These are phyloP conservation scores for Sutorius australiensis DNA, from an alignment of 768 basidiomycete genomes.

Conservation along the genomic window DNA sequence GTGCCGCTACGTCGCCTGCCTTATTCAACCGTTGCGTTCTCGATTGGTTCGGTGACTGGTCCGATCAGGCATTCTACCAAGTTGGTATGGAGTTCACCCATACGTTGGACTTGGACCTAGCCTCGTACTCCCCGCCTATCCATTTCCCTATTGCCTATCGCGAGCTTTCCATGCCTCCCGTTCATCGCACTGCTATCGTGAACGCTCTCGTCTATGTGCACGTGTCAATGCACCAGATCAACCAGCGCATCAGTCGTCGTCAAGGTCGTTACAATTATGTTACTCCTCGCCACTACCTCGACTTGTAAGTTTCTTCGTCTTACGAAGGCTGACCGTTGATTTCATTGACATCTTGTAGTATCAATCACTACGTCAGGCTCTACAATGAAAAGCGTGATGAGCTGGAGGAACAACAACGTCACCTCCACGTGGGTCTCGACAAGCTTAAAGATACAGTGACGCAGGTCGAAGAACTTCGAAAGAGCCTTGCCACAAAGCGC, in stretches of 20 bases:
- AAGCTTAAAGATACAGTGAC: slow-evolving; percentile 94
- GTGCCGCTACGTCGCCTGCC: slow-evolving; percentile 96
- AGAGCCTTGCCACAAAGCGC: slow-evolving; percentile 91
- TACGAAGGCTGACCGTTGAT: background rate
- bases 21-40: slow-evolving; percentile 98
- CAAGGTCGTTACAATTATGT: slow-evolving; percentile 97
- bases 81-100: slow-evolving; percentile 97
- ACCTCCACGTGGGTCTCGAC: slow-evolving; percentile 96
- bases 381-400: slow-evolving; percentile 97
- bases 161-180: slow-evolving; percentile 77
- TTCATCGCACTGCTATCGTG: slow-evolving; percentile 86
- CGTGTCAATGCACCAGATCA: slow-evolving; percentile 83
- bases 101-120: slow-evolving; percentile 85
- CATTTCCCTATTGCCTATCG: slow-evolving; percentile 91
- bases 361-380: slow-evolving; percentile 94
- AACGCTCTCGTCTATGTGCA: slow-evolving; percentile 94
- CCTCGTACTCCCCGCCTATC: slow-evolving; percentile 72
- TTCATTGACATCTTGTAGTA: slow-evolving; percentile 45
- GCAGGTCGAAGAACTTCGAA: slow-evolving; percentile 93
- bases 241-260: slow-evolving; percentile 80
- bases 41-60: slow-evolving; percentile 99
- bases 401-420: slow-evolving; percentile 96
- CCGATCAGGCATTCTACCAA: slow-evolving; percentile 97
- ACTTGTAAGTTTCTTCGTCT: slow-evolving; percentile 72
- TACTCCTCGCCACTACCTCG: slow-evolving; percentile 95